Percentiles rank a stretch among this genome's conserved stretches.
Conservation (phyloP, 1,284 basidiomycete species). For the Puccinia triticina region DNA sequence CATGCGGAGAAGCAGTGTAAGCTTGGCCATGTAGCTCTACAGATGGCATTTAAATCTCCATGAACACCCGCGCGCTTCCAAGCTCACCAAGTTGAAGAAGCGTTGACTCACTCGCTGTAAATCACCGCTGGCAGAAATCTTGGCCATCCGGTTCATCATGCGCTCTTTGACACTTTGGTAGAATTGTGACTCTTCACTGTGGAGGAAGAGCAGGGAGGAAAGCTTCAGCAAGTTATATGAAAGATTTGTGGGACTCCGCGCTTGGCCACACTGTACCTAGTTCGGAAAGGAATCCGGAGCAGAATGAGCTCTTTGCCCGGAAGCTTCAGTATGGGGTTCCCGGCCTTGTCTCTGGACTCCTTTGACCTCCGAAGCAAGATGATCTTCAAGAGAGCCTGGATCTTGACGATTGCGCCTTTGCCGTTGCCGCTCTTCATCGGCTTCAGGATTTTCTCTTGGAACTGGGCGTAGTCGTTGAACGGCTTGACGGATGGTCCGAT, state of each 20-base stretch:
- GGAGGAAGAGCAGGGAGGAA: slow-evolving; percentile 63
- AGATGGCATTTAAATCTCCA: slow-evolving; percentile 60
- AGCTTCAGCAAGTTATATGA: not conserved
- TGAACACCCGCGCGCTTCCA: not conserved
- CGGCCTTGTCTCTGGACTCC: slow-evolving; percentile 73
- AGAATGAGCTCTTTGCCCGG: slow-evolving; percentile 75
- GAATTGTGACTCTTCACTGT: slow-evolving; percentile 75
- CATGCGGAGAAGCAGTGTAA: slow-evolving; percentile 63
- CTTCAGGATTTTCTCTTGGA: slow-evolving; percentile 69
- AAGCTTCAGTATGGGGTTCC: slow-evolving; percentile 80
- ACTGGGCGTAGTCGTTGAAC: slow-evolving; percentile 70
- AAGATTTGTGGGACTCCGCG: no score
- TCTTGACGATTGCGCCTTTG: slow-evolving; percentile 72
- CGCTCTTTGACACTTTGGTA: slow-evolving; percentile 76
- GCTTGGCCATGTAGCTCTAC: slow-evolving; percentile 61
- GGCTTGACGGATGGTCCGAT: slow-evolving; percentile 72
- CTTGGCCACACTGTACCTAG: slow-evolving; percentile 52
- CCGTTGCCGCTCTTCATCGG: slow-evolving; percentile 75
- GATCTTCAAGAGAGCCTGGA: slow-evolving; percentile 75
- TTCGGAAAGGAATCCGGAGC: slow-evolving; percentile 64
- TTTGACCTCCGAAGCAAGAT: slow-evolving; percentile 91
- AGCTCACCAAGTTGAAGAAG: not conserved
- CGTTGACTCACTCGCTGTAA: slow-evolving; percentile 63
- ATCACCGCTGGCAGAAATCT: slow-evolving; percentile 39
- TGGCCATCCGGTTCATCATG: slow-evolving; percentile 70